phyloP scores from a whole-genome alignment of 2,329 filamentous ascomycete species.

The Colletotrichum sansevieriae region DNA sequence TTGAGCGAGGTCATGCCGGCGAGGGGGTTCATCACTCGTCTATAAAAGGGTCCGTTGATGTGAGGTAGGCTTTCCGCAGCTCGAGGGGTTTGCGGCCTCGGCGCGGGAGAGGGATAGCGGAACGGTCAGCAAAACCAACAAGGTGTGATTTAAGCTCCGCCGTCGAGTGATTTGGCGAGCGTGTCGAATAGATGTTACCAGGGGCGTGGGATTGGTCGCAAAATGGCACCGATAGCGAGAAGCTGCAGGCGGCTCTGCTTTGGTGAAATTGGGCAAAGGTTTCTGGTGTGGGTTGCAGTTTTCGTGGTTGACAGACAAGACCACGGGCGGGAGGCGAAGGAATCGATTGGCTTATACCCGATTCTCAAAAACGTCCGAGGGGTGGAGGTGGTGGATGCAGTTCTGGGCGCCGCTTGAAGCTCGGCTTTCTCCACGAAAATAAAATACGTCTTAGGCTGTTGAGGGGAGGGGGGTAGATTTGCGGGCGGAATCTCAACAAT shows the following conservation, averaged over 20 bases:
- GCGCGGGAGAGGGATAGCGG: constrained; percentile 2
- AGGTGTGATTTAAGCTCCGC: not conserved
- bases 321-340: constrained; percentile 40
- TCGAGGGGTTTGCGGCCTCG: constrained; percentile 25
- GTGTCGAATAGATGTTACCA: constrained; percentile 10
- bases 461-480: constrained; percentile 28
- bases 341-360: constrained; percentile 38
- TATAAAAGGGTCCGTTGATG: not conserved
- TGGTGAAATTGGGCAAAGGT: not conserved
- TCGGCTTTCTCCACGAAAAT: constrained; percentile 33
- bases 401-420: not conserved
- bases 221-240: constrained; percentile 21
- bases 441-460: constrained; percentile 35
- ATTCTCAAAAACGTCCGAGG: not conserved
- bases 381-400: not conserved
- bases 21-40: constrained; percentile 37
- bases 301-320: constrained; percentile 20
- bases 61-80: not conserved
- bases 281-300: constrained; percentile 18
- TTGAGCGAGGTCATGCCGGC: constrained; percentile 54
- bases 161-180: not conserved
- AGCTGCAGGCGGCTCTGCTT: constrained; percentile 21
- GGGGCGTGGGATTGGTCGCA: constrained; percentile 16
- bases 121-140: constrained; percentile 1
- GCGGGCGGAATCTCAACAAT: constrained; percentile 40